Percentiles rank a stretch among this genome's conserved stretches.
phyloP scores from a whole-genome alignment of 179 eudicot genomes.

The Kewa caespitosa region DNA sequence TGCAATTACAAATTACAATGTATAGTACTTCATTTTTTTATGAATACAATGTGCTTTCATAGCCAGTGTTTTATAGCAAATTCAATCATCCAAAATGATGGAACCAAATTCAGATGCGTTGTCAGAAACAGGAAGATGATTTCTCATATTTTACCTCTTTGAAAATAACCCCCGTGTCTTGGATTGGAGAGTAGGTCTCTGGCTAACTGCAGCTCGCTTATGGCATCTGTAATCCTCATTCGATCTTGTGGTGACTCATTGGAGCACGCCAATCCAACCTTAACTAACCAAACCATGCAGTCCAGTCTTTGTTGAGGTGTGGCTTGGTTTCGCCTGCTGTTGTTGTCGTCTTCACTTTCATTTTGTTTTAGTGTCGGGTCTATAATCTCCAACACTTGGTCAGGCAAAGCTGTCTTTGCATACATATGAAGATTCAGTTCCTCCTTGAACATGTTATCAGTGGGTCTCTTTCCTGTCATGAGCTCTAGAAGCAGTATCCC shows the following conservation, averaged over 20 bases:
- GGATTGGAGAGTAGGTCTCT: background rate
- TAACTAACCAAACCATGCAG: background rate
- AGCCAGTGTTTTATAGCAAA: no score
- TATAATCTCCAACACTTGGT: slow-evolving; percentile 10
- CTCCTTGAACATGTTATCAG: slow-evolving; percentile 10
- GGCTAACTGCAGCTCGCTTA: background rate
- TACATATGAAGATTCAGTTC: slow-evolving; percentile 15
- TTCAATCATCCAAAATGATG: no score
- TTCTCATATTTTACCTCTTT: background rate
- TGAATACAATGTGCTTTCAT: no score
- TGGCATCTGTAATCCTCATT: slow-evolving; percentile 7
- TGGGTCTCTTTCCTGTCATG: slow-evolving; percentile 24
- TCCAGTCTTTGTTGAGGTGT: background rate
- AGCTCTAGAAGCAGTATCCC: slow-evolving; percentile 21
- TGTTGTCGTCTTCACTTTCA: background rate
- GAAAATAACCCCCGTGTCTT: background rate
- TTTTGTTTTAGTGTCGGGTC: background rate
- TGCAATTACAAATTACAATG: no score
- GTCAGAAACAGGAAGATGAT: background rate
- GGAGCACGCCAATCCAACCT: slow-evolving; percentile 23
- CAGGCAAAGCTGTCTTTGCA: slow-evolving; percentile 16
- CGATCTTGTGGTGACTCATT: slow-evolving; percentile 4
- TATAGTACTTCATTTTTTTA: no score
- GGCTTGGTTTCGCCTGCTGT: background rate
- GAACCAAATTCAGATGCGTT: no score